These are phyloP conservation scores for Nakazawaea wickerhamii DNA, from an alignment of 805 yeast species.

Conservation along the genomic window DNA sequence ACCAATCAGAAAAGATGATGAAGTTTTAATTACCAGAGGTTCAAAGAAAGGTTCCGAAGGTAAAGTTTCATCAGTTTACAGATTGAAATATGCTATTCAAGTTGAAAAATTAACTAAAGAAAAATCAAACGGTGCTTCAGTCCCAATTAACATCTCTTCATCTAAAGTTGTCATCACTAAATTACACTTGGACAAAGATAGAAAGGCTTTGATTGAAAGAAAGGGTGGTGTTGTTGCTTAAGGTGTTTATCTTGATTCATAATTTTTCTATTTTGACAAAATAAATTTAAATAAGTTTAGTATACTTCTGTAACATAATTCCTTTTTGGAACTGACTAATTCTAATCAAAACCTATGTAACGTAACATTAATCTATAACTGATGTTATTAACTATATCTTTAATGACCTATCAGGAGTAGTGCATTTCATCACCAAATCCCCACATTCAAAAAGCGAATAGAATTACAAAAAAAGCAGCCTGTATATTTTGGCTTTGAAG, in stretches of 20 bases:
- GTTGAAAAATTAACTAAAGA: slow-evolving; percentile 96
- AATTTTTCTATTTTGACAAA: neutral
- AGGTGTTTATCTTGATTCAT: neutral
- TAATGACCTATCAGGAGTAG: neutral
- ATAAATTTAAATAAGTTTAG: neutral
- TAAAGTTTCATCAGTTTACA: slow-evolving; percentile 95
- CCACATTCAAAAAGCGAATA: too few species aligned
- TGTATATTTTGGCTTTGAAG: too few species aligned
- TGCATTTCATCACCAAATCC: neutral
- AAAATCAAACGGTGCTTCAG: slow-evolving; percentile 96
- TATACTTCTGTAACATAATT: slow-evolving; percentile 3
- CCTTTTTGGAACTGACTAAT: too few species aligned
- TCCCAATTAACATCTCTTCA: slow-evolving; percentile 96
- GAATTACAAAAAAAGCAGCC: too few species aligned
- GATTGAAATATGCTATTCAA: slow-evolving; percentile 95
- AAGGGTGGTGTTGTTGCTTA: slow-evolving; percentile 68
- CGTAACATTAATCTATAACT: neutral
- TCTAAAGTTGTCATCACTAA: slow-evolving; percentile 98
- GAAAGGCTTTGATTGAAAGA: slow-evolving; percentile 95
- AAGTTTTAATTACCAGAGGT: slow-evolving; percentile 94
- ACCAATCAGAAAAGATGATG: slow-evolving; percentile 98
- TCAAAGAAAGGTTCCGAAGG: slow-evolving; percentile 99
- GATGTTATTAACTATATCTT: too few species aligned
- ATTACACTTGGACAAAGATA: slow-evolving; percentile 97
- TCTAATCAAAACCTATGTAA: neutral